These are phyloP conservation scores for Quercus tomentella DNA, from an alignment of 331 rosid species.

Conservation along the genomic window DNA sequence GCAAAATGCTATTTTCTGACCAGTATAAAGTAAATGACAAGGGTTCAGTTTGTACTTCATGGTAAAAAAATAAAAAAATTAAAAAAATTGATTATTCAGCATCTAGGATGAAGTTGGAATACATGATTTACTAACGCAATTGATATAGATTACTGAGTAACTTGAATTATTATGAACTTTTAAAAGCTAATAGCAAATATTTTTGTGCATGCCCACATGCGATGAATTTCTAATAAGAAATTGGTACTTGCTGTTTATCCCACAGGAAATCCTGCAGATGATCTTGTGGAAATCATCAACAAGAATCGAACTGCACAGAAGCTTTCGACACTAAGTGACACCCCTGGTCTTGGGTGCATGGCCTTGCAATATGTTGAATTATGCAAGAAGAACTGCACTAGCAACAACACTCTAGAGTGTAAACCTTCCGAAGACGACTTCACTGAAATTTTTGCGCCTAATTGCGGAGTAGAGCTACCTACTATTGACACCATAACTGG, in stretches of 20 bases:
- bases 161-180: too few species aligned
- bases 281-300: slow-evolving; percentile 73
- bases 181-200: too few species aligned
- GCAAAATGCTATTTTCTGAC: too few species aligned
- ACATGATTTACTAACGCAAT: too few species aligned
- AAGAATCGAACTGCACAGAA: slow-evolving; percentile 66
- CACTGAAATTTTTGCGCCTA: slow-evolving; percentile 83
- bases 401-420: slow-evolving; percentile 53
- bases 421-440: slow-evolving; percentile 83
- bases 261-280: slow-evolving; percentile 88
- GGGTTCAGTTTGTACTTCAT: too few species aligned
- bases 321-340: slow-evolving; percentile 54
- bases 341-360: slow-evolving; percentile 93
- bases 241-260: slow-evolving; percentile 14
- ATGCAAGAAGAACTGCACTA: slow-evolving; percentile 77
- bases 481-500: slow-evolving; percentile 76
- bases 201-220: too few species aligned
- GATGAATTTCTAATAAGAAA: background rate
- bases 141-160: too few species aligned
- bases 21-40: too few species aligned
- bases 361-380: slow-evolving; percentile 71
- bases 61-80: too few species aligned
- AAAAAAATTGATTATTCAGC: too few species aligned
- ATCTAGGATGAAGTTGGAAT: too few species aligned
- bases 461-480: slow-evolving; percentile 94